Base-by-base conservation (phyloP, 2,329 filamentous ascomycete species). In the Aspergillus sp. region DNA sequence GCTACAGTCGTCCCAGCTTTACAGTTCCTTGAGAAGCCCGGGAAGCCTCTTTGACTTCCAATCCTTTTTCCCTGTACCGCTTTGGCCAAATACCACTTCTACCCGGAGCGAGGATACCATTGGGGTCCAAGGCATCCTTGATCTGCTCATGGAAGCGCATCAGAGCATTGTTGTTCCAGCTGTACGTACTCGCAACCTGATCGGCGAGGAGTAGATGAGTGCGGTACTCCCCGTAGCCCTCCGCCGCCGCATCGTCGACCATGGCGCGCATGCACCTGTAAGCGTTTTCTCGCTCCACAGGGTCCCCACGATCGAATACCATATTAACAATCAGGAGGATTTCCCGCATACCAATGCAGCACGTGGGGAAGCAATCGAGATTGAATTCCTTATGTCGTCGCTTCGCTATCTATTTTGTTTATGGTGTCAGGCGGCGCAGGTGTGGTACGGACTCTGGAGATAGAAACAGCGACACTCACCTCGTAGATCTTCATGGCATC, bases 21-120 rank as follows among this genome's bases (percentile, higher is more conserved):
- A 25, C 5, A 25, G 23, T 25, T 1, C 4, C 23, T 25, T 25
- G 23, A 25, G 23, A 25, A 25, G 1, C 23, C 5, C 23, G 23
- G 0, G 23, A 25, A 25, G 23, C 23, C 1, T 25, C 23, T 0
- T 1, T 25, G 23, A 25, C 23, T 25, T 25, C 23, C 7, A 25
- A 25, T 25, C 1, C 23, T 1, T 25, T 7, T 1, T 25, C 23
- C 5, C 23, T 25, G 23, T 25, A 25, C 1, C 23, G 23, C 23
- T 25, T 25, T 25, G 23, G 23, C 54, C 54, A 56, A 11, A 56
- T 25, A 0, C 86, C 33, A 6, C 37, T 37, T 5, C 45, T 51
- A 1, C 54, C 54, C 0, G 54, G 54, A 5, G 54, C 44, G 5
- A 56, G 25, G 23, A 56, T 19, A 14, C 54, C 46, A 14, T 51